These are phyloP conservation scores for Aspergillus udagawae DNA, from an alignment of 2,329 filamentous ascomycete species.

Conservation along the genomic window DNA sequence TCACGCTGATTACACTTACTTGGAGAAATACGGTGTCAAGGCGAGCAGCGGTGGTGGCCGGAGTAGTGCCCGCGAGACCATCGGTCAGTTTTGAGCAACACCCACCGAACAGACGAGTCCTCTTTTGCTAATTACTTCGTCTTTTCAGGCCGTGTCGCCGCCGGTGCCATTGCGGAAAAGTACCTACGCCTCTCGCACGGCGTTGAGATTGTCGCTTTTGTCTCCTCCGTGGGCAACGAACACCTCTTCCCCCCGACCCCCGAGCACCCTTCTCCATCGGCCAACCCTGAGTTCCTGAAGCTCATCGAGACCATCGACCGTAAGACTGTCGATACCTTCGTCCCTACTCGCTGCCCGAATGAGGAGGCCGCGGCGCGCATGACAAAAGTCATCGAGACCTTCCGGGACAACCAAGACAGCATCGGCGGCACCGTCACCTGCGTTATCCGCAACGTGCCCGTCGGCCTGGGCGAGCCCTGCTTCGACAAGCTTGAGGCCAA, in stretches of 20 bases:
- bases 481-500: slow-evolving; percentile 95
- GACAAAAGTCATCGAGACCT: slow-evolving; percentile 73
- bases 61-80: slow-evolving; percentile 90
- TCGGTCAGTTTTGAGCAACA: slow-evolving; percentile 52
- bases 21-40: slow-evolving; percentile 95
- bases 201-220: slow-evolving; percentile 88
- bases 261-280: slow-evolving; percentile 63
- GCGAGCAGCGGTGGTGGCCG: slow-evolving; percentile 85
- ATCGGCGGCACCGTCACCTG: slow-evolving; percentile 95
- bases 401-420: slow-evolving; percentile 75
- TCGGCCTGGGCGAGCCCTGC: slow-evolving; percentile 84
- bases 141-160: slow-evolving; percentile 68
- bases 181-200: slow-evolving; percentile 77
- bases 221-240: slow-evolving; percentile 75
- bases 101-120: neutral
- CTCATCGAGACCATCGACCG: slow-evolving; percentile 71
- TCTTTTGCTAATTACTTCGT: neutral
- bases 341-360: slow-evolving; percentile 85
- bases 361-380: slow-evolving; percentile 62
- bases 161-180: slow-evolving; percentile 89
- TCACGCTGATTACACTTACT: slow-evolving; percentile 95
- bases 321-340: slow-evolving; percentile 71
- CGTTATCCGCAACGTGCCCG: slow-evolving; percentile 80
- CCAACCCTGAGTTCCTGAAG: slow-evolving; percentile 73
- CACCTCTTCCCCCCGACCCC: slow-evolving; percentile 71